A percentile compares a stretch with the other conserved stretches of the same genome.
These are phyloP conservation scores for Ustilago esculenta DNA, from an alignment of 1,284 basidiomycete species.

Conservation along the genomic window DNA sequence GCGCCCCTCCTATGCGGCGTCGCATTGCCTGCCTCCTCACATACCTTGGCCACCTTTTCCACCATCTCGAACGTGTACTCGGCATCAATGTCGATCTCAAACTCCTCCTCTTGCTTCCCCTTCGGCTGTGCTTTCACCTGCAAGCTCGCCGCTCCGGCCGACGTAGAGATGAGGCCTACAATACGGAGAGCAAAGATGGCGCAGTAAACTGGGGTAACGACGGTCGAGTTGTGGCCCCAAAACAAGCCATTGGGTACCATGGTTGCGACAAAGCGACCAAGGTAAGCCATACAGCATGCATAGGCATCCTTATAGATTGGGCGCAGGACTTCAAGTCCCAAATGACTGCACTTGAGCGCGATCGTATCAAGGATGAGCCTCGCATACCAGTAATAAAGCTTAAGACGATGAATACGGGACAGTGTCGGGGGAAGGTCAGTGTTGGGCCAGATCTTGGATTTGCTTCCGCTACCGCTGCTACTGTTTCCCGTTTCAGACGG, in stretches of 20 bases:
- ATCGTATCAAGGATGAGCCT: constrained; percentile 44
- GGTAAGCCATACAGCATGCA: constrained; percentile 47
- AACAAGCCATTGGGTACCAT: constrained; percentile 43
- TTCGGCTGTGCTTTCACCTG: constrained; percentile 13
- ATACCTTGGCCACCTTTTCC: constrained; percentile 37
- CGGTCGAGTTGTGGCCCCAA: constrained; percentile 48
- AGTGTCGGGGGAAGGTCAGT: constrained; percentile 21
- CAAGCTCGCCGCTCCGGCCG: constrained; percentile 9
- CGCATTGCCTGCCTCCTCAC: constrained; percentile 46
- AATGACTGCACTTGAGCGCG: constrained; percentile 42
- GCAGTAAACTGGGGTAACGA: constrained; percentile 53
- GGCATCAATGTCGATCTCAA: constrained; percentile 38
- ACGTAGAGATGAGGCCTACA: constrained; percentile 28
- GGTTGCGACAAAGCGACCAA: constrained; percentile 50
- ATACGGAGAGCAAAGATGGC: constrained; percentile 53
- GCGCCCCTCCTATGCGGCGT: constrained; percentile 45
- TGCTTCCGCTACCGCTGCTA: not conserved
- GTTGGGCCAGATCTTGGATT: constrained; percentile 2
- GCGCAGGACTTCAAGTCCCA: constrained; percentile 22
- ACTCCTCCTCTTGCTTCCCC: constrained; percentile 12
- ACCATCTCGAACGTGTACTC: constrained; percentile 50
- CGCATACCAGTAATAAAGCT: constrained; percentile 53
- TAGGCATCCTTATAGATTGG: constrained; percentile 55
- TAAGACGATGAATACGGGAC: constrained; percentile 22
- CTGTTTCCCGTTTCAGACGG: not conserved